Percentiles rank a stretch among this genome's conserved stretches.
Conservation (phyloP, 192 early-diverging fungal species). For the Podila epigama region DNA sequence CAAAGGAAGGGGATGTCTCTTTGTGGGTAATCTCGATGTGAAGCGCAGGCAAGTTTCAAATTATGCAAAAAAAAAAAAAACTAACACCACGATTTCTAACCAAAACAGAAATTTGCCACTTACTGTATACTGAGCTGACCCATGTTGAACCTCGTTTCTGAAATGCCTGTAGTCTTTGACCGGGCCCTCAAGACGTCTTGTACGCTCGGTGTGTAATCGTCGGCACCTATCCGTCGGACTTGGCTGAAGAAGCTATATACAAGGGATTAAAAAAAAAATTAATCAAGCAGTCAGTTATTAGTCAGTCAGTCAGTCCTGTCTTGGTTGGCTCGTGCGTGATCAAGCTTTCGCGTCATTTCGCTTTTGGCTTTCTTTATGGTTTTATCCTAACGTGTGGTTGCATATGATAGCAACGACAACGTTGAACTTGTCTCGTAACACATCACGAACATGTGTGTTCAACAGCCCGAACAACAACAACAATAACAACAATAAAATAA, state of each 20-base stretch:
- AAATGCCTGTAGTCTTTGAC: conserved; percentile 98
- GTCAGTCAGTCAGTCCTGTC: neutral
- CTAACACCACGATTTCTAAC: no score
- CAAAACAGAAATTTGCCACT: no score
- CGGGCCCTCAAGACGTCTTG: conserved; percentile 95
- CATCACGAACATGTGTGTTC: neutral
- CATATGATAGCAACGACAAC: no score
- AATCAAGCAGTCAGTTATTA: neutral
- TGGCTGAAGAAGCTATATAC: conserved; percentile 85
- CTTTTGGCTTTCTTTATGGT: neutral
- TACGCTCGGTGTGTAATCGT: conserved; percentile 90
- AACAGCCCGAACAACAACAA: neutral
- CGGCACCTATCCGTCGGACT: conserved; percentile 82
- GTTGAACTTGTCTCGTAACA: no score
- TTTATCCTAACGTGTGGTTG: no score
- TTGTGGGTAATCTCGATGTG: no score
- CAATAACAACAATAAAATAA: neutral
- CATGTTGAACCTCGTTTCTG: conserved; percentile 93
- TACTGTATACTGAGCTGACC: conserved; percentile 89
- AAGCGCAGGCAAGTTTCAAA: conserved; percentile 2
- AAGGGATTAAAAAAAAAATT: neutral
- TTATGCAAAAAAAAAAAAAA: neutral
- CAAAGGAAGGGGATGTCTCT: conserved; percentile 1
- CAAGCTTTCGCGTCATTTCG: neutral
- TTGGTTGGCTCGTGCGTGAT: neutral